Evolutionary conservation across 2,329 filamentous ascomycete species (phyloP).

Genomic region (Basipetospora chlamydospora): DNA sequence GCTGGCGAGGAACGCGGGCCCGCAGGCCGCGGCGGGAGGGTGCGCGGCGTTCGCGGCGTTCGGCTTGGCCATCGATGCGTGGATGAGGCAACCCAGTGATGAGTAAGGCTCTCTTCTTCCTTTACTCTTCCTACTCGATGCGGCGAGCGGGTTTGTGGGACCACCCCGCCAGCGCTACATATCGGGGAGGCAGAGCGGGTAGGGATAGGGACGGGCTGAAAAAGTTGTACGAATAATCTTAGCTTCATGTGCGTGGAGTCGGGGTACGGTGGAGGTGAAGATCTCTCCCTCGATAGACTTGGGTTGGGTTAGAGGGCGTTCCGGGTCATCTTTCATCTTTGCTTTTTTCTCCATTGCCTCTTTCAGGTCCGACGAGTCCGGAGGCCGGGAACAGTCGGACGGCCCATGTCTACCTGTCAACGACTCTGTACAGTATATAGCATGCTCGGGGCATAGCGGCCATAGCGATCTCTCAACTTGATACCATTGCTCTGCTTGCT

Average conservation of each 20-base stretch:
- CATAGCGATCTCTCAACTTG: conserved; percentile 2
- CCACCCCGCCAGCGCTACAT: too few relatives aligned
- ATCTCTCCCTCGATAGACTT: conserved; percentile 1
- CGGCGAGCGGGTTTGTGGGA: background rate
- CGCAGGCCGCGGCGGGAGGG: conserved; percentile 73
- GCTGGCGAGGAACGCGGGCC: conserved; percentile 72
- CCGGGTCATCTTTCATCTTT: background rate
- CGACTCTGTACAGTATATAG: conserved; percentile 1
- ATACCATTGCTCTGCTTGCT: background rate
- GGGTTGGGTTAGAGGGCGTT: background rate
- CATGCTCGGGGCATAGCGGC: conserved; percentile 1
- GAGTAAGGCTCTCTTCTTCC: too few relatives aligned
- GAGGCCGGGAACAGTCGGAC: background rate
- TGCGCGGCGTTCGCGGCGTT: conserved; percentile 93
- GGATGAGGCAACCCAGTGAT: conserved; percentile 66
- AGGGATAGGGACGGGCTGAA: too few relatives aligned
- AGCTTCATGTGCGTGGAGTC: too few relatives aligned
- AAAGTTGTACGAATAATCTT: too few relatives aligned
- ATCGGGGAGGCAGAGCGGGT: too few relatives aligned
- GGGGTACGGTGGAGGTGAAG: background rate
- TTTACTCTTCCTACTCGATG: background rate
- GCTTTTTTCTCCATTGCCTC: background rate
- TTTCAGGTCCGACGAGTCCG: conserved; percentile 1
- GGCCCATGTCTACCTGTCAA: background rate
- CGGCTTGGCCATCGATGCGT: conserved; percentile 79